Evolutionary conservation across 176 grass and related monocot species (phyloP).

Genomic region (Chrysopogon serrulatus): DNA sequence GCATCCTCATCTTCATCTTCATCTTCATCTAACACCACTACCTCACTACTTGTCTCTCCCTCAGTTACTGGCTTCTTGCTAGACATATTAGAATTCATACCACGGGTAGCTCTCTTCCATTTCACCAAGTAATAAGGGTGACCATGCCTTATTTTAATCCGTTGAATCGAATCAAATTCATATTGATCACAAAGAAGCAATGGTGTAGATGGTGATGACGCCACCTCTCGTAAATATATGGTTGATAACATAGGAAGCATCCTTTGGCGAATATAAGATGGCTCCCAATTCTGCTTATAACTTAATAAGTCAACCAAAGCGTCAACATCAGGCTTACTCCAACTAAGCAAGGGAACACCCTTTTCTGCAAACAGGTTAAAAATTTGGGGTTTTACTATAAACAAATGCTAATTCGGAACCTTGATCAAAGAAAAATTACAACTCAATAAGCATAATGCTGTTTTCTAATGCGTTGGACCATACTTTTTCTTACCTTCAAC

Average conservation of each 20-base stretch:
- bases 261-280: conserved; percentile 79
- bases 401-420: background rate
- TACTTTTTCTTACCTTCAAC: conserved; percentile 36
- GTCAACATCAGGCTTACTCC: conserved; percentile 78
- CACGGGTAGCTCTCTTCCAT: conserved; percentile 52
- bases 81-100: conserved; percentile 10
- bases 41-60: background rate
- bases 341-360: conserved; percentile 39
- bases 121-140: conserved; percentile 80
- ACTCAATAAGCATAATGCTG: background rate
- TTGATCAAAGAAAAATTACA: background rate
- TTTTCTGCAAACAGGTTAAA: conserved; percentile 47
- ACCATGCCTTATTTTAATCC: conserved; percentile 66
- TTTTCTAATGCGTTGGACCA: background rate
- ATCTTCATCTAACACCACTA: conserved; percentile 2
- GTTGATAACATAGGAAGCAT: conserved; percentile 86
- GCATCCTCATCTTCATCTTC: conserved; percentile 29
- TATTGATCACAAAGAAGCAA: conserved; percentile 72
- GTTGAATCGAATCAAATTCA: conserved; percentile 74
- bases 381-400: background rate
- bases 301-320: conserved; percentile 75
- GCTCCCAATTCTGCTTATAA: conserved; percentile 73
- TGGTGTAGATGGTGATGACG: conserved; percentile 23
- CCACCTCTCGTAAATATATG: conserved; percentile 69
- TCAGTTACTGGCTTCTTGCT: conserved; percentile 25